These are phyloP conservation scores for Aphanoascus verrucosus DNA, from an alignment of 2,329 filamentous ascomycete species.

Conservation along the genomic window DNA sequence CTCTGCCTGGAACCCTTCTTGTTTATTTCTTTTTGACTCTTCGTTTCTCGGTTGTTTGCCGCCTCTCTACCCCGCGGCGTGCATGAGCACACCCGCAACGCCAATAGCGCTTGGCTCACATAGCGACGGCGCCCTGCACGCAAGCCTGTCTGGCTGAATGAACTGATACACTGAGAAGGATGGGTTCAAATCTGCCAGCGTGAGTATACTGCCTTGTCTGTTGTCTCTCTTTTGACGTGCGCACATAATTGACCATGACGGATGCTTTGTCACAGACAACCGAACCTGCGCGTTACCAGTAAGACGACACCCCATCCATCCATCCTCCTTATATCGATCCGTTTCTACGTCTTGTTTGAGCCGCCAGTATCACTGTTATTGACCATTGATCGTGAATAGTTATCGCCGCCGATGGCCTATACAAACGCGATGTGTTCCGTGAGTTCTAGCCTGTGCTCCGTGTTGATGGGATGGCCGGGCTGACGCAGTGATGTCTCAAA, in stretches of 20 bases:
- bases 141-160: background rate
- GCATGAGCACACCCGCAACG: conserved; percentile 1
- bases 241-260: conserved; percentile 11
- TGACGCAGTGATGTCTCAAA: conserved; percentile 15
- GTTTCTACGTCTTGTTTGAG: background rate
- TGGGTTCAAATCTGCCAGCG: conserved; percentile 54
- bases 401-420: conserved; percentile 95
- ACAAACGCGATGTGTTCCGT: conserved; percentile 99
- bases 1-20: background rate
- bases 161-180: conserved; percentile 22
- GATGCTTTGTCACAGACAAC: conserved; percentile 44
- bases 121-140: conserved; percentile 1
- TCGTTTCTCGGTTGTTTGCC: background rate
- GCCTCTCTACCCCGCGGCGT: conserved; percentile 5
- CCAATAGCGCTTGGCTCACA: conserved; percentile 9
- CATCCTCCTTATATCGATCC: conserved; percentile 16
- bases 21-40: background rate
- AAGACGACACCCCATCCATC: conserved; percentile 29
- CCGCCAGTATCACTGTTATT: conserved; percentile 3
- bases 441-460: conserved; percentile 37
- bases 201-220: conserved; percentile 36
- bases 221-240: conserved; percentile 11
- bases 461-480: background rate
- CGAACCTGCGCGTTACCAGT: conserved; percentile 93
- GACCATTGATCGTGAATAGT: conserved; percentile 46